These are phyloP conservation scores for Podospora fimiseda DNA, from an alignment of 495 filamentous ascomycete genomes.

Conservation along the genomic window DNA sequence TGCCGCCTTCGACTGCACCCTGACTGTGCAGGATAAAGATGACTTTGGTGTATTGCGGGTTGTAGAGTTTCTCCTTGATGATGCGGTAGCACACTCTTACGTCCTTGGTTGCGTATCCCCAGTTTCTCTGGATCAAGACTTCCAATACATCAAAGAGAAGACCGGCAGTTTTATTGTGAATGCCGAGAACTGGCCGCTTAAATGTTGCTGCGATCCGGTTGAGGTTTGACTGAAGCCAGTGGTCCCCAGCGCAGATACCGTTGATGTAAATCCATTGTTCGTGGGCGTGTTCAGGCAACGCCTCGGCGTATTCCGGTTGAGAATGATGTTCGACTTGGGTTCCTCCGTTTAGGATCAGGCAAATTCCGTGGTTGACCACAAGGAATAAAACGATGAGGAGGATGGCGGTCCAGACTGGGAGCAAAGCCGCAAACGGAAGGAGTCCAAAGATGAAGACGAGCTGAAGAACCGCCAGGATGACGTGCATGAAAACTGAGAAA, in stretches of 20 bases:
- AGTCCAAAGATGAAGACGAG: conserved; percentile 38
- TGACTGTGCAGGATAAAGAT: conserved; percentile 77
- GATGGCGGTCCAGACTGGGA: conserved; percentile 46
- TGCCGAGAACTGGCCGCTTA: conserved; percentile 64
- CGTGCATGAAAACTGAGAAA: conserved; percentile 45
- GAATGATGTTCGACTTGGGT: conserved; percentile 33
- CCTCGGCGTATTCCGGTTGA: conserved; percentile 37
- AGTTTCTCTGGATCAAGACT: conserved; percentile 42
- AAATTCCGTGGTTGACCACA: conserved; percentile 44
- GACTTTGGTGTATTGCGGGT: conserved; percentile 58
- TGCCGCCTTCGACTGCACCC: conserved; percentile 68
- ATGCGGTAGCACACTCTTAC: conserved; percentile 51
- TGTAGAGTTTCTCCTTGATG: conserved; percentile 54
- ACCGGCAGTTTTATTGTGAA: conserved; percentile 69
- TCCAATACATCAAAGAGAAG: conserved; percentile 1
- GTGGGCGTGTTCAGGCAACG: conserved; percentile 38
- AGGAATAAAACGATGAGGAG: conserved; percentile 31
- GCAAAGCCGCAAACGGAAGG: conserved; percentile 42
- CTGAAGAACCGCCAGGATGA: conserved; percentile 47
- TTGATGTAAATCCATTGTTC: conserved; percentile 75
- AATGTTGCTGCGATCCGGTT: conserved; percentile 69
- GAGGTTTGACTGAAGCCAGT: conserved; percentile 62
- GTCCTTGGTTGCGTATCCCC: conserved; percentile 65
- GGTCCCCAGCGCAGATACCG: conserved; percentile 53
- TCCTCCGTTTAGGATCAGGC: conserved; percentile 44